These are phyloP conservation scores for Corinectria fuckeliana DNA, from an alignment of 2,329 filamentous ascomycete species.

Conservation along the genomic window DNA sequence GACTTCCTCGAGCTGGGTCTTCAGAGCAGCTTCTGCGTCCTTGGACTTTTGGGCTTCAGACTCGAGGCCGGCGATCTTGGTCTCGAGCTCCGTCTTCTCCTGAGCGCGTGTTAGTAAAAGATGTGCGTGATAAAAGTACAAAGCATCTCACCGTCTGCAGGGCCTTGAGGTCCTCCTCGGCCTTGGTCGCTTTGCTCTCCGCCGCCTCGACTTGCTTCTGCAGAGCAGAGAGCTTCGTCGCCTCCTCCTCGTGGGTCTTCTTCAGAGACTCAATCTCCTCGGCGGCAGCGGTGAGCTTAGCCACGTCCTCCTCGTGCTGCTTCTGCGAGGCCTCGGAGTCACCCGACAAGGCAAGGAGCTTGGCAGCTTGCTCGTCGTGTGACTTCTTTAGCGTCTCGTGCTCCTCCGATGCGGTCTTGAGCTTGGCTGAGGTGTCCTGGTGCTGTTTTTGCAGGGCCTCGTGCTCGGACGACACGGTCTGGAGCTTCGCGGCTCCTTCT, in stretches of 20 bases:
- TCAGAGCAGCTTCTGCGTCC: slow-evolving; percentile 28
- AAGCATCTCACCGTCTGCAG: slow-evolving; percentile 43
- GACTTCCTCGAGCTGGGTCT: slow-evolving; percentile 30
- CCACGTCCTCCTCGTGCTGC: slow-evolving; percentile 15
- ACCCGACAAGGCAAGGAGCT: slow-evolving; percentile 27
- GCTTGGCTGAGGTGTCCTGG: slow-evolving; percentile 32
- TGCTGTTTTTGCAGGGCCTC: slow-evolving; percentile 28
- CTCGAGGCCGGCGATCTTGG: slow-evolving; percentile 28
- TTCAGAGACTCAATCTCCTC: slow-evolving; percentile 40
- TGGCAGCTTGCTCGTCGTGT: slow-evolving; percentile 9
- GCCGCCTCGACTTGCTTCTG: slow-evolving; percentile 43
- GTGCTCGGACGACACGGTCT: slow-evolving; percentile 23
- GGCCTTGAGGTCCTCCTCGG: slow-evolving; percentile 45
- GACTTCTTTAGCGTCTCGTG: slow-evolving; percentile 33
- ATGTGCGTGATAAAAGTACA: background rate
- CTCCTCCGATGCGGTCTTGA: slow-evolving; percentile 36
- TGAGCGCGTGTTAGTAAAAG: slow-evolving; percentile 22
- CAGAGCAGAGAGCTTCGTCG: slow-evolving; percentile 39
- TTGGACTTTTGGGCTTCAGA: slow-evolving; percentile 25
- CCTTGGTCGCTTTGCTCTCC: slow-evolving; percentile 46
- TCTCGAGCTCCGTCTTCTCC: slow-evolving; percentile 32
- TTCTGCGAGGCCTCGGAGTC: slow-evolving; percentile 37
- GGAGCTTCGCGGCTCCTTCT: slow-evolving; percentile 30
- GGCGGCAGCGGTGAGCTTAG: slow-evolving; percentile 31
- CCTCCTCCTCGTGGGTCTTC: slow-evolving; percentile 40